Conservation (phyloP, 306 rosid genomes). For the Acacia crassicarpa region DNA sequence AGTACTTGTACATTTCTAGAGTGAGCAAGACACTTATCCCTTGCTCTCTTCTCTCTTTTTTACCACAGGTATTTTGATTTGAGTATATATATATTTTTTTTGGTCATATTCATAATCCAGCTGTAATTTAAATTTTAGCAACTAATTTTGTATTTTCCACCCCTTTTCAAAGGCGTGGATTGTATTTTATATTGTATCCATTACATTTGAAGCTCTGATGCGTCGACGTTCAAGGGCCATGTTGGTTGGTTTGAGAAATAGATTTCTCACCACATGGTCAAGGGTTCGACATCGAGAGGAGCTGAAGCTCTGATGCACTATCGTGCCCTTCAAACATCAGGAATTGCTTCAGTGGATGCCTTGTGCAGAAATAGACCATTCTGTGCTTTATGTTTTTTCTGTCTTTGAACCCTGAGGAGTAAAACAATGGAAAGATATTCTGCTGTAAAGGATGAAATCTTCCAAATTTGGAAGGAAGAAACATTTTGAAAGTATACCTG, state of each 20-base stretch:
- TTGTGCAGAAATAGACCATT: neutral
- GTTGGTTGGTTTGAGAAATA: no score
- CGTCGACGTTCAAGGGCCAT: no score
- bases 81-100: neutral
- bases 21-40: neutral
- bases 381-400: neutral
- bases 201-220: neutral
- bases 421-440: neutral
- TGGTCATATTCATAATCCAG: neutral
- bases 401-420: neutral
- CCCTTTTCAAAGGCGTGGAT: neutral
- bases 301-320: neutral
- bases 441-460: neutral
- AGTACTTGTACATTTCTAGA: neutral
- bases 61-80: neutral
- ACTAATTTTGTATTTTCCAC: constrained; percentile 6
- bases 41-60: constrained; percentile 1
- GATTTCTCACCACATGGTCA: no score
- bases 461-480: neutral
- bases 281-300: no score
- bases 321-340: neutral
- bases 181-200: neutral
- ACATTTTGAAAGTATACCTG: neutral
- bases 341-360: neutral
- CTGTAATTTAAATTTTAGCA: neutral